Conservation (phyloP, 2,329 filamentous ascomycete species). For the Cercospora brassicicola region DNA sequence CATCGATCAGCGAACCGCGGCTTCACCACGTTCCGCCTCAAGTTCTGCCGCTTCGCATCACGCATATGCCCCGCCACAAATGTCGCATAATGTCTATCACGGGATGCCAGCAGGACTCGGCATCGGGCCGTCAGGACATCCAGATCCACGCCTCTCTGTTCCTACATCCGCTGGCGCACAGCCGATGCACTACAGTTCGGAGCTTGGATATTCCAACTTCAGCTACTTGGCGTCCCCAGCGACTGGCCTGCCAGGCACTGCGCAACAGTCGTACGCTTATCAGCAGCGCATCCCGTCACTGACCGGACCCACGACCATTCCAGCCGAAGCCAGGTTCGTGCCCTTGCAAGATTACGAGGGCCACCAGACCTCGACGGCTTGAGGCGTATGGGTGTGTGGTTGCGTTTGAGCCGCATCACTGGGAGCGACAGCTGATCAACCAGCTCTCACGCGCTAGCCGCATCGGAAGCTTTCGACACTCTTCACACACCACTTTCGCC, state of each 20-base stretch:
- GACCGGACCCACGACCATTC: conserved; percentile 31
- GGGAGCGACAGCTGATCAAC: conserved; percentile 26
- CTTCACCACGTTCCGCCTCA: conserved; percentile 36
- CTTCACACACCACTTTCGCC: conserved; percentile 26
- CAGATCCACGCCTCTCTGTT: conserved; percentile 43
- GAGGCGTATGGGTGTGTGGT: conserved; percentile 24
- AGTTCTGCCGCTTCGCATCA: conserved; percentile 37
- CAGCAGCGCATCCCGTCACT: conserved; percentile 34
- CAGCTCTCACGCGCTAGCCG: conserved; percentile 18
- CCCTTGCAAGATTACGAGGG: conserved; percentile 40
- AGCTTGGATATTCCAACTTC: conserved; percentile 34
- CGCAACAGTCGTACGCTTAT: conserved; percentile 33
- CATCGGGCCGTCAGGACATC: conserved; percentile 39
- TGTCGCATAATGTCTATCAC: conserved; percentile 36
- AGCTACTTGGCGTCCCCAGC: conserved; percentile 34
- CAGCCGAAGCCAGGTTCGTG: conserved; percentile 36
- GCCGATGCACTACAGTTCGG: conserved; percentile 36
- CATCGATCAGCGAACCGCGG: conserved; percentile 44
- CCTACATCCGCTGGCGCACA: conserved; percentile 35
- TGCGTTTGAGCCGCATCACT: conserved; percentile 25
- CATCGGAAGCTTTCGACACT: conserved; percentile 14
- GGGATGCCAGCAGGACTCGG: conserved; percentile 36
- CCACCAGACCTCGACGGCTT: conserved; percentile 34
- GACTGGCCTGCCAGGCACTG: conserved; percentile 36
- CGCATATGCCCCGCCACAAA: conserved; percentile 33